Percentiles rank a stretch among this genome's conserved stretches.
phyloP scores from a whole-genome alignment of 2,329 filamentous ascomycete species.

The Raffaelea arxii region DNA sequence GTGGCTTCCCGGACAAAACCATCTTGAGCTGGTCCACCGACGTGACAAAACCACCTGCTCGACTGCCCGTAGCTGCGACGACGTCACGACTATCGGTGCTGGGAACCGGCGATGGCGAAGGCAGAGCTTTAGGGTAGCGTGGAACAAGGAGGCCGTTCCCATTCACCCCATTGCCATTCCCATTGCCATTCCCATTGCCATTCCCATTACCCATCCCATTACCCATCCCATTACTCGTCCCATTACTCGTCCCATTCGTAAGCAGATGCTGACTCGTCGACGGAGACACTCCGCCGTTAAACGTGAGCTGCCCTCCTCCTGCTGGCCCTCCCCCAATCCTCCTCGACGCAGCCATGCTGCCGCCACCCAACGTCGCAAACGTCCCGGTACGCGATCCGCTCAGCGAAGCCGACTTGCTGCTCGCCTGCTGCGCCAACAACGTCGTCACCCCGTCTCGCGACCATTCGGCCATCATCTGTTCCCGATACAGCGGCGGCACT shows the following conservation, averaged over 20 bases:
- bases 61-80: constrained; percentile 21
- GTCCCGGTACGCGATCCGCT: constrained; percentile 64
- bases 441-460: constrained; percentile 64
- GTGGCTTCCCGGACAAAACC: constrained; percentile 43
- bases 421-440: constrained; percentile 47
- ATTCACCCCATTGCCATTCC: neutral
- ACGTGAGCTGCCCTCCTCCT: constrained; percentile 20
- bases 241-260: no score
- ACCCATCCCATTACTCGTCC: no score
- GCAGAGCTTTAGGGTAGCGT: no score
- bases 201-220: no score
- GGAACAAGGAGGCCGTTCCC: no score
- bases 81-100: constrained; percentile 15
- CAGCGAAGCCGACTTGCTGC: constrained; percentile 62
- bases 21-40: constrained; percentile 56
- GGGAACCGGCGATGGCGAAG: constrained; percentile 25
- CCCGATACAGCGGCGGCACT: constrained; percentile 57
- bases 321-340: no score
- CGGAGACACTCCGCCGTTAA: constrained; percentile 27
- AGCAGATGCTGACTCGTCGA: constrained; percentile 40
- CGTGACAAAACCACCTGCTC: constrained; percentile 31
- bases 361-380: no score
- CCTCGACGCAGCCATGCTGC: no score
- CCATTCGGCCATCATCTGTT: constrained; percentile 74
- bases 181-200: no score